These are phyloP conservation scores for Castanea crenata DNA, from an alignment of 306 rosid species.

Conservation along the genomic window DNA sequence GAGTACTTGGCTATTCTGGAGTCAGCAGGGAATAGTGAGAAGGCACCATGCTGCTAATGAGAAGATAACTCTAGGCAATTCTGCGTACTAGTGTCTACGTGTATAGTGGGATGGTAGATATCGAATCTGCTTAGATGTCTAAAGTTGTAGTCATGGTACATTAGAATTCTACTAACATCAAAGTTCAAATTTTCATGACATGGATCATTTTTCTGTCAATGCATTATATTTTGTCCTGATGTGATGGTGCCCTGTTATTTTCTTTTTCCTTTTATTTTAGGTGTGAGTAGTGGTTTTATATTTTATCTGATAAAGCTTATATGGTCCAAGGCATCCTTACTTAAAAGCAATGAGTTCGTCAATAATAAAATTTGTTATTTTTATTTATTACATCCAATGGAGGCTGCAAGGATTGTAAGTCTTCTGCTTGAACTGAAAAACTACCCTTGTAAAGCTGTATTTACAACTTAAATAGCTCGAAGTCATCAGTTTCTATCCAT, in stretches of 20 bases:
- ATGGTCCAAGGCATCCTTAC: no score
- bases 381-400: no score
- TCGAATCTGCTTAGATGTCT: background rate
- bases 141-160: background rate
- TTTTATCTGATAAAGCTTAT: no score
- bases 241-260: background rate
- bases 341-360: no score
- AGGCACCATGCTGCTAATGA: slow-evolving; percentile 16
- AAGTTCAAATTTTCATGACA: background rate
- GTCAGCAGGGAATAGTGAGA: slow-evolving; percentile 29
- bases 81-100: slow-evolving; percentile 6
- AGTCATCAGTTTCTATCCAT: no score
- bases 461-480: no score
- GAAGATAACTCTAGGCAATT: slow-evolving; percentile 15
- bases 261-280: background rate
- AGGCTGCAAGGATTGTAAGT: no score
- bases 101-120: slow-evolving; percentile 16
- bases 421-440: no score
- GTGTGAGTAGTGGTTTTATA: no score
- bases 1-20: slow-evolving; percentile 71
- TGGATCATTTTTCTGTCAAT: background rate
- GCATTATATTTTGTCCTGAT: background rate
- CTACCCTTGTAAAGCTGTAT: no score
- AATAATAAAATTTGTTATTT: no score
- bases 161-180: background rate